phyloP scores from a whole-genome alignment of 108 stramenopile genomes.

The Epithemia pelagica region DNA sequence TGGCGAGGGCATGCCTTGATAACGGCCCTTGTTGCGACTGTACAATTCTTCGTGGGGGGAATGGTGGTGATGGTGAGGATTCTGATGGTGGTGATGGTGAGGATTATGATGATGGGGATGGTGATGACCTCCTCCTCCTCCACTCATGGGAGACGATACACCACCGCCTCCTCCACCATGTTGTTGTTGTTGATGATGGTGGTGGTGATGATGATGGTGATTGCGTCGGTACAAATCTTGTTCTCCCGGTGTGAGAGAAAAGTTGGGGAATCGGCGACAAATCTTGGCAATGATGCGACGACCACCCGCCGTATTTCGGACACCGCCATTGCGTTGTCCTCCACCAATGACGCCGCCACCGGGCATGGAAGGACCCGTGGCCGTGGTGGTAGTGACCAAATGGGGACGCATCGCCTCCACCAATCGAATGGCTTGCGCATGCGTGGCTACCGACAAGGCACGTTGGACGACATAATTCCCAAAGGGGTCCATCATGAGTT shows the following conservation, averaged over 20 bases:
- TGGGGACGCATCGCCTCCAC: conserved; percentile 94
- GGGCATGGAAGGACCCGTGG: conserved; percentile 25
- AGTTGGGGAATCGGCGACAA: conserved; percentile 90
- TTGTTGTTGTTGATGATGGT: neutral
- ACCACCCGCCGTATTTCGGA: conserved; percentile 92
- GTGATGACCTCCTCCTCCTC: neutral
- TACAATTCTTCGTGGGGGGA: neutral
- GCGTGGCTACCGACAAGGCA: conserved; percentile 86
- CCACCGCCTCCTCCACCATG: neutral
- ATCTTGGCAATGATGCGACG: conserved; percentile 91
- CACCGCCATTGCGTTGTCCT: conserved; percentile 66
- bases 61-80: conserved; percentile 12
- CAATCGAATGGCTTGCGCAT: conserved; percentile 86
- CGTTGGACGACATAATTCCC: conserved; percentile 97
- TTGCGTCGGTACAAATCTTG: conserved; percentile 42
- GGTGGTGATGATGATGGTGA: neutral
- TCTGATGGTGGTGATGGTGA: conserved; percentile 11
- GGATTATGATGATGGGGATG: neutral
- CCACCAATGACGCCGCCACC: neutral
- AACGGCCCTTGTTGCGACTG: conserved; percentile 1
- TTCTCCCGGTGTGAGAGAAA: conserved; percentile 42
- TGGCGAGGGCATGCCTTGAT: neutral
- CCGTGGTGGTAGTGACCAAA: conserved; percentile 58
- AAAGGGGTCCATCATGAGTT: conserved; percentile 94
- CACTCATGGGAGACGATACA: neutral